Base-by-base conservation (phyloP, 495 filamentous ascomycete species). In the Letharia columbiana region DNA sequence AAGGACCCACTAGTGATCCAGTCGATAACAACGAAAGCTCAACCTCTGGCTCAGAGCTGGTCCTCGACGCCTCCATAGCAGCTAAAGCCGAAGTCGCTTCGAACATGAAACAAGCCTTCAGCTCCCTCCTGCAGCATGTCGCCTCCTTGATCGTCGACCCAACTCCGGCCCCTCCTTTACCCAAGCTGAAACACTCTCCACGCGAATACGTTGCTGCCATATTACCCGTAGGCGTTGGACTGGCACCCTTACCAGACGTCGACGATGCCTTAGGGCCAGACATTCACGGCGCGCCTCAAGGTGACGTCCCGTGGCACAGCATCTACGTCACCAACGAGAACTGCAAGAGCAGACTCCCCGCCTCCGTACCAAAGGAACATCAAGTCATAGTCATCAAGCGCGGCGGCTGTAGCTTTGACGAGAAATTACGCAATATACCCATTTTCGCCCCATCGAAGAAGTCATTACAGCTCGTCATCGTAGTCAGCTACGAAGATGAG, bases 371-470 rank as follows among this genome's bases (percentile, higher is more conserved):
- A 0, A 84, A 83, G 18, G 78, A 77, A n/a, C 81, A 95, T 74
- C 86, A 96, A 68, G 79, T 97, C 20, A 83, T 98, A 65, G 83
- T 97, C 37, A 82, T 98, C 66, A 87, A 84, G 42, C 88, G 94
- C 31, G 94, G 94, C 28, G 87, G 84, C 4, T 98, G 94, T 77
- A 88, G 80, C 49, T 98, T 98, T 75, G 83, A 82, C 10, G 79
- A 89, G 42, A 98, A 98, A 72, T 78, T 98, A 0, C 80, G 80
- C 35, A 92, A 90, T 69, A 91, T 98, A 47, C 91, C 94, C 17
- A 83, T 86, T 13, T 91, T 84, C 73, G 77, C 86, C 2, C 59
- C 64, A 13, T 79, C 78, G 0, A 73, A 81, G 4, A 68, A 69
- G 13, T 77, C 84, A 0, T 75, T 96, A 13, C 89, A 96, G 74